Base-by-base conservation (phyloP, 2,329 filamentous ascomycete genomes). In the Diaporthe citrichinensis region DNA sequence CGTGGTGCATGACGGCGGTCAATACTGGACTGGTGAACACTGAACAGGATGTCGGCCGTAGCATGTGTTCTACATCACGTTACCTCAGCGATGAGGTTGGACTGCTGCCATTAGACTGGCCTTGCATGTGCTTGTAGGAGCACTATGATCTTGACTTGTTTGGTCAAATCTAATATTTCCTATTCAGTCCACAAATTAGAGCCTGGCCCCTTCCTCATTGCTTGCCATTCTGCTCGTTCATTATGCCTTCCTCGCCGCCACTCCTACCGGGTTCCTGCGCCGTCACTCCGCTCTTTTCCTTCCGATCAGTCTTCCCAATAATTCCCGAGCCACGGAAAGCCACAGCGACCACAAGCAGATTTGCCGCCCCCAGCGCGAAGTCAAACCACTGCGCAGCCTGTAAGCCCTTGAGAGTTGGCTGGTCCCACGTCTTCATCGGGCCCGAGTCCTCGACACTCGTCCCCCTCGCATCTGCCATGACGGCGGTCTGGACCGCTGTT, bases 401-500 rank as follows among this genome's bases (percentile, higher is more conserved):
- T 6, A 91, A 78, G 1, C 89, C 89, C 17, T 80, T 78, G 8
- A 91, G 80, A 1, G 89, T 88, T 0, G 88, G 80, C 0, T 78
- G 76, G 41, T 91, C 89, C 84, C 87, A 86, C 2, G 80, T 76
- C 68, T 79, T 34, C 14, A 89, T 82, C 0, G 84, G 76, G 0
- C 88, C 89, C 0, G 84, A 87, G 3, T 86, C 72, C 76, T 88
- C 80, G 0, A 91, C 85, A 0, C 81, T 65, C 0, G 88, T 84
- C 4, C 84, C 84, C 39, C 88, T 84, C 34, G 85, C 84, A 4
- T 84, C 81, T 0, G 89, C 89, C 83, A 92, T 89, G 31, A 93
- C 88, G 0, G 90, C 88, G 0, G 91, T 91, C 80, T 94, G 92
- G 2, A 93, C 84, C 0, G 91, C 91, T 0, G 92, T 93, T 3